Evolutionary conservation across 2,329 filamentous ascomycete genomes (phyloP), one percentile per base, ranked within the genome.

Genomic region (Amauroascus niger): DNA sequence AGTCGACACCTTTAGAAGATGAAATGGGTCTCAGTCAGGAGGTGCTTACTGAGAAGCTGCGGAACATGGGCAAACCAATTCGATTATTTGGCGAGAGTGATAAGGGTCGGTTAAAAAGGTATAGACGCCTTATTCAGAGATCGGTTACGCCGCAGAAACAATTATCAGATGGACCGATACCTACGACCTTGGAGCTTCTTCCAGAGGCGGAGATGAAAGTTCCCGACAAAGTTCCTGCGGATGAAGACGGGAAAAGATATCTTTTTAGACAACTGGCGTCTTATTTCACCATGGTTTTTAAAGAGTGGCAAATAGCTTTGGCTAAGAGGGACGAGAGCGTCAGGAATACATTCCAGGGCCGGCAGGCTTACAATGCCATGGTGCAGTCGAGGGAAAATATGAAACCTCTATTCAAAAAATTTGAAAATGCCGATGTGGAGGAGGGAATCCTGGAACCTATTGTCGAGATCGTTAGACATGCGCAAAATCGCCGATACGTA

Each of bases 281-380:
- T 47, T 98, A 96, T 74, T 97, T 98, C 73, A 94, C 87, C 51
- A 88, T 98, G 82, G 82, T 98, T n/a, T 75, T 98, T 55, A 80
- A 78, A 43, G 91, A 94, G 68, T 98, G 94, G 85, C 82, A 90
- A 62, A 66, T 74, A 39, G 89, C 90, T 4, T 79, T 98, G 62
- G 80, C 80, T 5, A 71, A 73, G 45, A 77, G 82, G 47, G 72
- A 78, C 26, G 62, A 70, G 7, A 72, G 74, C 1, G 76, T 83
- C 30, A 81, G 86, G 61, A 80, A 83, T 56, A 90, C 87, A 26
- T 85, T 83, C 60, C 82, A 87, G 18, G 88, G 90, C 62, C 88
- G 88, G 63, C 81, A 83, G 58, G 93, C 93, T 5, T 83, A 86
- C 62, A 85, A 80, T 63, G 86, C 88, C 49, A 95, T 96, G 87